These are phyloP conservation scores for Penicillium hordei DNA, from an alignment of 2,329 filamentous ascomycete genomes.

Conservation along the genomic window DNA sequence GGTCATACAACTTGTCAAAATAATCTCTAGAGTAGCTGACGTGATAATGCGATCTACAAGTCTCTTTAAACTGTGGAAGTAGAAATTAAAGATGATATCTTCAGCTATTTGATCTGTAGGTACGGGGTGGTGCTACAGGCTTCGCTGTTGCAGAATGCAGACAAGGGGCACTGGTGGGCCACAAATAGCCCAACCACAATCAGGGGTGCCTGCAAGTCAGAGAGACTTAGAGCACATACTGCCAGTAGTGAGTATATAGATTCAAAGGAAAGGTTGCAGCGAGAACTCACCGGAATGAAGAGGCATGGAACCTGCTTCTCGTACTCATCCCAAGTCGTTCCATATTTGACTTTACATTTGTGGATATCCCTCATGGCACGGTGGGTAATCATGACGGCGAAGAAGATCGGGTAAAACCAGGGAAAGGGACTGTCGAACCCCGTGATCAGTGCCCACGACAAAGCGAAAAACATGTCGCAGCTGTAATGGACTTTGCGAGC, in stretches of 20 bases:
- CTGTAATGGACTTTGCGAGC: slow-evolving; percentile 79
- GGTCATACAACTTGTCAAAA: neutral
- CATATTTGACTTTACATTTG: slow-evolving; percentile 73
- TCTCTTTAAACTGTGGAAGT: neutral
- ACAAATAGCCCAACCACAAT: neutral
- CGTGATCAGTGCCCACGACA: slow-evolving; percentile 74
- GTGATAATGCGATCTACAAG: neutral
- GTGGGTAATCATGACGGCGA: slow-evolving; percentile 74
- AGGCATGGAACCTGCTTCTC: slow-evolving; percentile 75
- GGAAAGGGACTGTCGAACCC: slow-evolving; percentile 79
- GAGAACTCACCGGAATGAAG: slow-evolving; percentile 67
- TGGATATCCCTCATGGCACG: slow-evolving; percentile 72
- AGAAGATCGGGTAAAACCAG: slow-evolving; percentile 86
- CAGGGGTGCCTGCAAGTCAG: too few relatives aligned
- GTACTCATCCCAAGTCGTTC: slow-evolving; percentile 77
- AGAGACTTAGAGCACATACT: slow-evolving; percentile 12
- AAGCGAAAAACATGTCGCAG: slow-evolving; percentile 74
- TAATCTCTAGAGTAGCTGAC: neutral
- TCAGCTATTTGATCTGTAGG: neutral
- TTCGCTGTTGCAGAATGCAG: neutral
- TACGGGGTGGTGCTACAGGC: neutral
- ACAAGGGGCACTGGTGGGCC: neutral
- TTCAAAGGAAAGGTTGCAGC: neutral
- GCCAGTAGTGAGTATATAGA: neutral
- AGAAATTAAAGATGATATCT: neutral